Evolutionary conservation across 257 asterid genomes (phyloP).

Genomic region (Orobanche coerulescens): DNA sequence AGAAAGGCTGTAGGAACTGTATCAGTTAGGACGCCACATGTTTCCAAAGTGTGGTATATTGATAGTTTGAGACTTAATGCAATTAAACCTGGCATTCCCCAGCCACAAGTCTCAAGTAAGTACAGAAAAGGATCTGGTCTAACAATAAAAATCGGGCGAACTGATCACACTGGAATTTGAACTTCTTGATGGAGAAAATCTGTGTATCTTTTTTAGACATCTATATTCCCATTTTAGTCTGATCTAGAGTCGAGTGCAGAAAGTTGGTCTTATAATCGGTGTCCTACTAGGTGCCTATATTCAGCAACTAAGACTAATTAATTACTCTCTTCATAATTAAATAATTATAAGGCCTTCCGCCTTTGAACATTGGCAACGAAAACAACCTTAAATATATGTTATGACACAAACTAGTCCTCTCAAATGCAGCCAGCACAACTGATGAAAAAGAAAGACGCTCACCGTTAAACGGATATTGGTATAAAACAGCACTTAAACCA

Average conservation of each 20-base stretch:
- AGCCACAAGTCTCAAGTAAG: conserved; percentile 4
- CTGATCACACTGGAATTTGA: conserved; percentile 11
- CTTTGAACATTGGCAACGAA: conserved; percentile 3
- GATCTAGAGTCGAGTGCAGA: not conserved
- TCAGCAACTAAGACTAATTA: not conserved
- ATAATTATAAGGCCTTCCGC: not conserved
- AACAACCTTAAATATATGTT: not conserved
- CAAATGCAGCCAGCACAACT: conserved; percentile 15
- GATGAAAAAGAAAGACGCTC: conserved; percentile 27
- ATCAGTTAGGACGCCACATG: not conserved
- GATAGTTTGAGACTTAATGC: not conserved
- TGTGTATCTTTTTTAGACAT: not conserved
- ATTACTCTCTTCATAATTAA: not conserved
- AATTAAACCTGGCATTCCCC: conserved; percentile 7
- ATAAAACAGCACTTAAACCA: conserved; percentile 85
- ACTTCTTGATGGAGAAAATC: conserved; percentile 9
- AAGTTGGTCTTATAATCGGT: not conserved
- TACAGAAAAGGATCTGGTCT: not conserved
- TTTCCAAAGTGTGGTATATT: not conserved
- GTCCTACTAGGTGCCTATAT: conserved; percentile 1
- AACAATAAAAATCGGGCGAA: conserved; percentile 1
- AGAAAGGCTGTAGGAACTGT: conserved; percentile 11
- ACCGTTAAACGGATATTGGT: conserved; percentile 93
- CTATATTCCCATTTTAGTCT: not conserved
- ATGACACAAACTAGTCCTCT: conserved; percentile 8